Conservation (phyloP, 371 early-diverging fungal genomes). For the Globomyces sp. region DNA sequence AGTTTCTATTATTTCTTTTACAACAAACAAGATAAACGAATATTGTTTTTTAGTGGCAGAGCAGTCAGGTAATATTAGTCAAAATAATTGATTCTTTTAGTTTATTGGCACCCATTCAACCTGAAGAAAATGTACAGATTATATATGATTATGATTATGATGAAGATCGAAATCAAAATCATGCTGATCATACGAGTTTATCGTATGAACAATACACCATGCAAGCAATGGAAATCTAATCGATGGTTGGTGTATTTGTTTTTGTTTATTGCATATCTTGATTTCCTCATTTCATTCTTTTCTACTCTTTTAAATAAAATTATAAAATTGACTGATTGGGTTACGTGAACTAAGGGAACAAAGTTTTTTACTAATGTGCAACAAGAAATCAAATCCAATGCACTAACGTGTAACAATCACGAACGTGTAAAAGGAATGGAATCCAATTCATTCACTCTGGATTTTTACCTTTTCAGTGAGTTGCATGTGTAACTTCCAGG, state of each 20-base stretch:
- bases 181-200: slow-evolving; percentile 20
- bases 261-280: too few relatives aligned
- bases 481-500: too few relatives aligned
- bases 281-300: too few relatives aligned
- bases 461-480: too few relatives aligned
- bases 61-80: slow-evolving; percentile 67
- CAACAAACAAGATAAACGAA: slow-evolving; percentile 83
- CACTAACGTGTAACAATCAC: too few relatives aligned
- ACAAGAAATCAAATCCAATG: too few relatives aligned
- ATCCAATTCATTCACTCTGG: too few relatives aligned
- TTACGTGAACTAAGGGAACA: too few relatives aligned
- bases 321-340: too few relatives aligned
- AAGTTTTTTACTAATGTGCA: too few relatives aligned
- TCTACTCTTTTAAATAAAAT: too few relatives aligned
- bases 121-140: slow-evolving; percentile 31
- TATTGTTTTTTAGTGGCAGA: slow-evolving; percentile 83
- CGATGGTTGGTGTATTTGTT: neutral
- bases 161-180: slow-evolving; percentile 13
- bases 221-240: slow-evolving; percentile 35
- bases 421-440: too few relatives aligned
- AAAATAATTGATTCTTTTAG: slow-evolving; percentile 3
- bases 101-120: slow-evolving; percentile 36
- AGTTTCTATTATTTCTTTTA: slow-evolving; percentile 93
- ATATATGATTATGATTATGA: slow-evolving; percentile 13
- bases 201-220: slow-evolving; percentile 48